Percentiles rank a stretch among this genome's conserved stretches.
Conservation (phyloP, 148 eudicot genomes). For the Rheum nobile region DNA sequence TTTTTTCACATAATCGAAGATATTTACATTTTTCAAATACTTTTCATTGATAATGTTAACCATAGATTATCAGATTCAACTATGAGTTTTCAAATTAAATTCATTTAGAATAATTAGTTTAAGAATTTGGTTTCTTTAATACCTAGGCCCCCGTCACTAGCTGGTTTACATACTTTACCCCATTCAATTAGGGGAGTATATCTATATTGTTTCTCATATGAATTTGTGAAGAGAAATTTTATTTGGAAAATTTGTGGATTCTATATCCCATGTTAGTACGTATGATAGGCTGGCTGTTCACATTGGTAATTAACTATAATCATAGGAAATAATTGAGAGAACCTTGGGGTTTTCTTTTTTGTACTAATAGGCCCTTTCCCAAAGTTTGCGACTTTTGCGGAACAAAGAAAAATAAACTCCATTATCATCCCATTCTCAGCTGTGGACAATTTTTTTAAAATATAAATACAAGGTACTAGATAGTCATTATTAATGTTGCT, state of each 20-base stretch:
- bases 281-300: slow-evolving; percentile 8
- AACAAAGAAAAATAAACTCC: not conserved
- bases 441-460: not conserved
- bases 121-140: too few species aligned
- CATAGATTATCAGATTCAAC: too few species aligned
- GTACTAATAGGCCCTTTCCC: not conserved
- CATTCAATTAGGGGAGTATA: too few species aligned
- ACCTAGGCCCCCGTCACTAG: too few species aligned
- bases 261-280: not conserved
- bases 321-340: not conserved
- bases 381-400: not conserved
- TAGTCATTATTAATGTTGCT: not conserved
- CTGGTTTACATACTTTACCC: too few species aligned
- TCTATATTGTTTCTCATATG: too few species aligned
- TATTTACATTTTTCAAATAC: too few species aligned
- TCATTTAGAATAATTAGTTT: too few species aligned
- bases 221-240: not conserved
- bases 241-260: not conserved
- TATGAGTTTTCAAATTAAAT: too few species aligned
- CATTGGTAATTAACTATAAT: not conserved
- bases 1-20: too few species aligned
- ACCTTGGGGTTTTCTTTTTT: not conserved
- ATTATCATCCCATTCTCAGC: not conserved
- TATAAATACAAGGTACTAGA: not conserved
- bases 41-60: too few species aligned